Evolutionary conservation across 1,284 basidiomycete genomes (phyloP).

Genomic region (Pholiota adiposa): DNA sequence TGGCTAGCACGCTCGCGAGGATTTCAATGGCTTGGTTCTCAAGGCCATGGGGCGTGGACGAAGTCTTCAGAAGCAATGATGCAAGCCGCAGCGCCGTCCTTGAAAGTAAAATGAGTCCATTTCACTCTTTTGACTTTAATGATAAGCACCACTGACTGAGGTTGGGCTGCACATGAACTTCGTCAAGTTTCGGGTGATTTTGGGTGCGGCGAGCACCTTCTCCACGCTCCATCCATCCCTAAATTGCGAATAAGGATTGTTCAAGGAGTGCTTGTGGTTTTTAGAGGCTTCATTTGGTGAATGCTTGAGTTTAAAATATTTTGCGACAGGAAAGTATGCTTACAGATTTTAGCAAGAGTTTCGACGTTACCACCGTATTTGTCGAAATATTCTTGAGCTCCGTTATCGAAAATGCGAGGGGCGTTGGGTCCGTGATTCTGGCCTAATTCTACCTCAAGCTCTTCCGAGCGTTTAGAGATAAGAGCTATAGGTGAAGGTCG

Average conservation of each 20-base stretch:
- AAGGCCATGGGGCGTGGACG: constrained; percentile 71
- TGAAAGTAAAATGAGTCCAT: constrained; percentile 7
- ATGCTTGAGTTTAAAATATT: not conserved
- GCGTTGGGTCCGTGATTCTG: constrained; percentile 72
- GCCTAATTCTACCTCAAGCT: constrained; percentile 62
- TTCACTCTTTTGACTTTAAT: not conserved
- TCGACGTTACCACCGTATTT: constrained; percentile 74
- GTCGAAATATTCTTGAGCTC: constrained; percentile 77
- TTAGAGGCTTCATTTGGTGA: constrained; percentile 61
- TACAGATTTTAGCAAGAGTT: constrained; percentile 80
- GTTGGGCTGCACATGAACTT: constrained; percentile 91
- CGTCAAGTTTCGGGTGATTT: constrained; percentile 77
- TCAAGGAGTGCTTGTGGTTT: constrained; percentile 82
- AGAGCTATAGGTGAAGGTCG: constrained; percentile 61
- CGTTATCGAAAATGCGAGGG: constrained; percentile 80
- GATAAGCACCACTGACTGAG: constrained; percentile 45
- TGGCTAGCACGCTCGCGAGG: constrained; percentile 64
- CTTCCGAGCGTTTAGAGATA: constrained; percentile 46
- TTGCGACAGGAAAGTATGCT: constrained; percentile 18
- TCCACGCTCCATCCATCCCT: constrained; percentile 75
- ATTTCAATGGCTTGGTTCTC: constrained; percentile 90
- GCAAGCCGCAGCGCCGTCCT: constrained; percentile 80
- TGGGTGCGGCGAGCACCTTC: constrained; percentile 66
- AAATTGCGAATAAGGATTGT: constrained; percentile 90
- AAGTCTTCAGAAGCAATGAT: constrained; percentile 85